Percentiles rank a stretch among this genome's conserved stretches.
These are phyloP conservation scores for Ophiocordyceps polyrhachis-furcata DNA, from an alignment of 2,329 filamentous ascomycete species.

Conservation along the genomic window DNA sequence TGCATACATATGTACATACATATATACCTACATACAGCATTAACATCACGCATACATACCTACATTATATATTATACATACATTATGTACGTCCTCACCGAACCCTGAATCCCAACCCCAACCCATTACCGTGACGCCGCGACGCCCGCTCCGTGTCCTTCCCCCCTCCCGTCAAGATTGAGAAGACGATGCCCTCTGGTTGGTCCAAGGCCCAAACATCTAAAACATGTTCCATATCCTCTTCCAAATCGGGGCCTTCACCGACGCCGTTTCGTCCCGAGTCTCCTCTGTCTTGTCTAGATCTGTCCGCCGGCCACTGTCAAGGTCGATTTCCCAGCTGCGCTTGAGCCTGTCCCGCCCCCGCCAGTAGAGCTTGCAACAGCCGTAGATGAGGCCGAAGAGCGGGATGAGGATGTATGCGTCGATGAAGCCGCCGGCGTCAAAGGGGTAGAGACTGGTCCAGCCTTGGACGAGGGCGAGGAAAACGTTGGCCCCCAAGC, in stretches of 20 bases:
- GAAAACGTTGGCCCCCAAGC: slow-evolving; percentile 36
- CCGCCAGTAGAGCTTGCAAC: slow-evolving; percentile 32
- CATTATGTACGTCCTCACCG: neutral
- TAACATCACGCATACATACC: too few species aligned
- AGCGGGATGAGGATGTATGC: slow-evolving; percentile 43
- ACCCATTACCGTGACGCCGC: neutral
- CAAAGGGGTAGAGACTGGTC: slow-evolving; percentile 38
- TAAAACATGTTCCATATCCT: slow-evolving; percentile 23
- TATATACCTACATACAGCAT: too few species aligned
- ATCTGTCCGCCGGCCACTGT: slow-evolving; percentile 34
- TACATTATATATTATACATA: too few species aligned
- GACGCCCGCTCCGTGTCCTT: neutral
- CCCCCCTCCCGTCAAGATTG: neutral
- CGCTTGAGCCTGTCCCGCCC: slow-evolving; percentile 30
- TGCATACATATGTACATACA: too few species aligned
- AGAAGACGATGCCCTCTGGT: neutral
- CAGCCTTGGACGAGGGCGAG: slow-evolving; percentile 43
- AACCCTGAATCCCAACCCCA: too few species aligned
- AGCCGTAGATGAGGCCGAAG: slow-evolving; percentile 36
- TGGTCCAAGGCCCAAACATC: neutral
- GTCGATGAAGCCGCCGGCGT: slow-evolving; percentile 40
- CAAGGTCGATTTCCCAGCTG: slow-evolving; percentile 34
- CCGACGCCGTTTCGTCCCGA: slow-evolving; percentile 11
- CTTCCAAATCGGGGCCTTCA: slow-evolving; percentile 21
- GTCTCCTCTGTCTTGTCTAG: slow-evolving; percentile 24